Evolutionary conservation across 768 basidiomycete genomes (phyloP), one percentile per base, ranked within the genome.

Genomic region (Amanita jacksonii): DNA sequence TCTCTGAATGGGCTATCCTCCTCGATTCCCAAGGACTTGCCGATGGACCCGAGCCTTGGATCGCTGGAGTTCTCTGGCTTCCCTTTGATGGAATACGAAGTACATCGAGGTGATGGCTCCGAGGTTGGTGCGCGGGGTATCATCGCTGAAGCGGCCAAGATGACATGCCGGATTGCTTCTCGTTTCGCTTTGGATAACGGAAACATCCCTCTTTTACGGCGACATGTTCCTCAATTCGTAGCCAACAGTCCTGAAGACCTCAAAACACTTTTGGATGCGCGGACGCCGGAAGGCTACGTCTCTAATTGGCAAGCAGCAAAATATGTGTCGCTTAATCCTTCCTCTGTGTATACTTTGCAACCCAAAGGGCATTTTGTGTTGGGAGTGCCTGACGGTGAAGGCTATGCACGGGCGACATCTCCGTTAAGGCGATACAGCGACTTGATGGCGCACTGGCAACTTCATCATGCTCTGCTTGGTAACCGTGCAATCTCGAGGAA

Each of bases 401-500:
- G 93, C 3, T 99, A 99, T 58, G 63, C 72, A 13, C 76, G 86
- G 16, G 78, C 74, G 7, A 97, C 96, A 7, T 89, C 85, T 4
- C 96, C 96, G 0, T 64, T 99, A 34, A 75, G 96, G 32, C 78
- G 96, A 34, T 96, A 78, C 60, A 62, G 64, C 27, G 96, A 99
- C 60, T 59, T 96, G 45, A 59, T 92, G 9, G 64, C 67, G 8
- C 96, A 98, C 63, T 99, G 92, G 90, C 93, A 98, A 59, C 77
- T 99, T 62, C 93, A 96, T 56, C 67, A 80, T 39, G 75, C 74
- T 4, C 61, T 98, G 8, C 63, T 84, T 5, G 60, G 66, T 12
- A 50, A 59, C 2, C 53, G 59, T 4, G 61, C 66, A 0, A 43
- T 56, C 10, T 44, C 49, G 5, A 15, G 22, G 31, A 54, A 57